These are phyloP conservation scores for Grigorovia yakushimaensis DNA, from an alignment of 805 yeast species.

Conservation along the genomic window DNA sequence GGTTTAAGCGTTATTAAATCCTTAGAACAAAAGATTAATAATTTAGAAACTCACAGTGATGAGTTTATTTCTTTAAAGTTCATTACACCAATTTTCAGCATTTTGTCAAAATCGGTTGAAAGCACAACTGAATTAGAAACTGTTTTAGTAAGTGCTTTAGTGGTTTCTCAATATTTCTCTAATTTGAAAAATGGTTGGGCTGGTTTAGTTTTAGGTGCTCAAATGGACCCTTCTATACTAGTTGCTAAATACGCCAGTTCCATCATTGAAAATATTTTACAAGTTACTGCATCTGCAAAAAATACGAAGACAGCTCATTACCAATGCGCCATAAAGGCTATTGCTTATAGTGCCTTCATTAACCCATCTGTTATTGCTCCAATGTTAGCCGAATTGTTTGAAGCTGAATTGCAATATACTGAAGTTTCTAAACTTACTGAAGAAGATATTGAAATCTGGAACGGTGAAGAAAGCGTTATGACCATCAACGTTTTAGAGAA, in stretches of 20 bases:
- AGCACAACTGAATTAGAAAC: slow-evolving; percentile 21
- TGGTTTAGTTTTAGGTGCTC: slow-evolving; percentile 51
- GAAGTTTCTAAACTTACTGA: slow-evolving; percentile 34
- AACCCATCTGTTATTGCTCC: slow-evolving; percentile 51
- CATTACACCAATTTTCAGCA: slow-evolving; percentile 30
- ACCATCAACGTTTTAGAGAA: slow-evolving; percentile 53
- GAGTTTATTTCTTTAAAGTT: slow-evolving; percentile 22
- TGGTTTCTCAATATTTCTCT: slow-evolving; percentile 38
- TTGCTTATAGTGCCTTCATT: slow-evolving; percentile 45
- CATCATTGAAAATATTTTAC: slow-evolving; percentile 14
- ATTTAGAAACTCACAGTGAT: slow-evolving; percentile 11
- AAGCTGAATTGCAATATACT: slow-evolving; percentile 33
- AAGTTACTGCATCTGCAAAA: slow-evolving; percentile 12
- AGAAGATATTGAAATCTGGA: slow-evolving; percentile 54
- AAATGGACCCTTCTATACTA: slow-evolving; percentile 54
- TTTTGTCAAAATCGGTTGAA: slow-evolving; percentile 28
- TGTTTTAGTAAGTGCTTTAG: slow-evolving; percentile 33
- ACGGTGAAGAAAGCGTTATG: slow-evolving; percentile 55
- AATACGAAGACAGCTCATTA: slow-evolving; percentile 24
- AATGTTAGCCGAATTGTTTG: slow-evolving; percentile 35
- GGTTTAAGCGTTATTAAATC: slow-evolving; percentile 39
- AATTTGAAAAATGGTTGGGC: slow-evolving; percentile 59
- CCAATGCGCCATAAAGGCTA: slow-evolving; percentile 42
- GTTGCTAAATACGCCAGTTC: slow-evolving; percentile 28
- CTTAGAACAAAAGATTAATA: slow-evolving; percentile 25